Base-by-base conservation (phyloP, 805 yeast genomes). In the Candida berthetii region DNA sequence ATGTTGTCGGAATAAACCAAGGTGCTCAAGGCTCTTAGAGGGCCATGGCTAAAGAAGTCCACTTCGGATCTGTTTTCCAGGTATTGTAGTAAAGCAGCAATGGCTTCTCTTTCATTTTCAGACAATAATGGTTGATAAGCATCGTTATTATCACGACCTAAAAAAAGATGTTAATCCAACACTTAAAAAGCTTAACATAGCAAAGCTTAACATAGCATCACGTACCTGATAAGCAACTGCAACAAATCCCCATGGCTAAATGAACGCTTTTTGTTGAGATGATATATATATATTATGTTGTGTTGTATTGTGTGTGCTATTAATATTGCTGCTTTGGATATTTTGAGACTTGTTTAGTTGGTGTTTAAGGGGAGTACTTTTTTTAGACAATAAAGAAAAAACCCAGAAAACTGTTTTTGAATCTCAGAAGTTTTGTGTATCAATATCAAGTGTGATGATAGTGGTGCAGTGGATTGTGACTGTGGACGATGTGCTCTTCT, bases 41-140 rank as follows among this genome's bases (percentile, higher is more conserved):
- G 95, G 2, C 72, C 72, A 33, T 82, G 81, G 3, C 95, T 91
- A 66, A 90, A 91, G 55, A 93, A 89, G 64, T 93, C 98, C 41
- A 86, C 90, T 43, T 85, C 95, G 7, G 82, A 74, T 40, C 95
- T 45, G 62, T 90, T 89, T 60, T 93, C 99, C 46, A 93, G 71
- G 62, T 85, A 93, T 50, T 88, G 91, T 44, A 93, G 70, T 42
- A 93, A 71, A 3, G 91, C 86, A 7, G 96, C 82, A 37, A 93
- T 96, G 25, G 99, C 99, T 54, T 88, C 96, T 46, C 99, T 76
- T 66, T 93, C 99, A 58, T 91, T 89, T 55, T 93, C 98, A 10
- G 96, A 97, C 43, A 93, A 68, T 40, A 87, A 70, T 32, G 91
- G 95, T 47, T 85, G 91, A 67, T 76, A 82, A 47, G 76, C 66